phyloP scores from a whole-genome alignment of 2,329 filamentous ascomycete genomes.

The Neopestalotiopsis clavispora region DNA sequence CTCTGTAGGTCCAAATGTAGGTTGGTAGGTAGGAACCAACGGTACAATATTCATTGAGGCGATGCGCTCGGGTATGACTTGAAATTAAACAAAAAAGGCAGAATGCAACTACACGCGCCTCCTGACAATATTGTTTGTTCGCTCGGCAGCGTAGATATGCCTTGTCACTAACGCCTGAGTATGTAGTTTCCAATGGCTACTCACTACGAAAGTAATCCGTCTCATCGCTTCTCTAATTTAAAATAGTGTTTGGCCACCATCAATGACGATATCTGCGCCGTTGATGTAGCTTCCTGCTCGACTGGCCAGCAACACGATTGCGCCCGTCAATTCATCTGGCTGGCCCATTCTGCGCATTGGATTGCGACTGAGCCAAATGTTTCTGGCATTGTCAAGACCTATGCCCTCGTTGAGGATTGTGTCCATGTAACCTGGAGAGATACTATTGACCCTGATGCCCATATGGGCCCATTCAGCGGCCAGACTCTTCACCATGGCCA shows the following conservation, averaged over 20 bases:
- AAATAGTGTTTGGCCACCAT: constrained; percentile 55
- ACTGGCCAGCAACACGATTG: constrained; percentile 64
- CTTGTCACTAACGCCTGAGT: too few relatives aligned
- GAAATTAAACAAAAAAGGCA: too few relatives aligned
- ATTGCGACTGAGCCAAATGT: constrained; percentile 56
- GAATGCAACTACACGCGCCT: too few relatives aligned
- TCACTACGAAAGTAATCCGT: background rate
- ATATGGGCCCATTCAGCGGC: constrained; percentile 75
- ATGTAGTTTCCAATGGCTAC: too few relatives aligned
- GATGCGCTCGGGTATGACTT: too few relatives aligned
- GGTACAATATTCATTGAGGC: too few relatives aligned
- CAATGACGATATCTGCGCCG: constrained; percentile 68
- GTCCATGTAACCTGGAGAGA: constrained; percentile 80
- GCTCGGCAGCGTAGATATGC: too few relatives aligned
- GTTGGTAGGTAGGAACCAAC: too few relatives aligned
- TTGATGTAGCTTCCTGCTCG: constrained; percentile 70
- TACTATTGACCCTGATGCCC: constrained; percentile 73
- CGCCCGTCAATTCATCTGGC: constrained; percentile 66
- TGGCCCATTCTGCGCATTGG: constrained; percentile 69
- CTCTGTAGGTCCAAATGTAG: too few relatives aligned
- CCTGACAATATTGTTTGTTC: too few relatives aligned
- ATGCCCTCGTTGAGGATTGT: constrained; percentile 73
- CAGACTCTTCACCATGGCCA: constrained; percentile 66
- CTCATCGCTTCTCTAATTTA: background rate
- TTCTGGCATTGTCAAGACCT: constrained; percentile 56